phyloP scores from a whole-genome alignment of 2,329 filamentous ascomycete species.

The Calonectria pteridis region DNA sequence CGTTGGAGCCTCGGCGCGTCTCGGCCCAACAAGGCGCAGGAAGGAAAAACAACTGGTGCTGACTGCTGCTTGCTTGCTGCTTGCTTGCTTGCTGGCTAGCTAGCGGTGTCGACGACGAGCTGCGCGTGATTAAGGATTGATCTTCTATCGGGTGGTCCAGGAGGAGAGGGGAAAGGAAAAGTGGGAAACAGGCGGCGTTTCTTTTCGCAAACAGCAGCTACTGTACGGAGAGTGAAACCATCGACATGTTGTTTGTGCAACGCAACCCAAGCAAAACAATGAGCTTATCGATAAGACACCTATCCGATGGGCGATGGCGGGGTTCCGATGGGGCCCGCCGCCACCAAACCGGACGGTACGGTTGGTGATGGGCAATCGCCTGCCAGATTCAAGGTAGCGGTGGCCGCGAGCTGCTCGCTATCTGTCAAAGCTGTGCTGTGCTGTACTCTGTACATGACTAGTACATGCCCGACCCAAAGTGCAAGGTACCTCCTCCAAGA shows the following conservation, averaged over 20 bases:
- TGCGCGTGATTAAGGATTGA: background rate
- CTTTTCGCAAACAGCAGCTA: background rate
- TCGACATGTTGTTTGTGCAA: background rate
- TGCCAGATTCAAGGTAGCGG: background rate
- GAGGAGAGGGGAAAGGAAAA: too few species aligned
- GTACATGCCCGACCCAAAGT: background rate
- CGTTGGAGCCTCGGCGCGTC: background rate
- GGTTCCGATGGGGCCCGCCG: conserved; percentile 1
- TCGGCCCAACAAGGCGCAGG: background rate
- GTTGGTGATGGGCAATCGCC: background rate
- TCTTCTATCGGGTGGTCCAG: background rate
- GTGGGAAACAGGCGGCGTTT: background rate
- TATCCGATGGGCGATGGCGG: background rate
- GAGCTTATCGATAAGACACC: conserved; percentile 1
- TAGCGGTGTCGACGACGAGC: background rate
- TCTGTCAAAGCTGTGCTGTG: background rate
- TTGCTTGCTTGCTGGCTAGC: background rate
- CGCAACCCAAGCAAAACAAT: conserved; percentile 8
- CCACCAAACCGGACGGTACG: background rate
- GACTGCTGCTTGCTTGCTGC: background rate
- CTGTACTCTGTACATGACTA: background rate
- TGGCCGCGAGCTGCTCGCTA: background rate
- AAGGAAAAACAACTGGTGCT: background rate
- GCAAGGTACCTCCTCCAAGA: too few species aligned
- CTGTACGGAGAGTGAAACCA: background rate